Conservation (phyloP, 2,329 filamentous ascomycete species). For the Aureobasidium sp. region DNA sequence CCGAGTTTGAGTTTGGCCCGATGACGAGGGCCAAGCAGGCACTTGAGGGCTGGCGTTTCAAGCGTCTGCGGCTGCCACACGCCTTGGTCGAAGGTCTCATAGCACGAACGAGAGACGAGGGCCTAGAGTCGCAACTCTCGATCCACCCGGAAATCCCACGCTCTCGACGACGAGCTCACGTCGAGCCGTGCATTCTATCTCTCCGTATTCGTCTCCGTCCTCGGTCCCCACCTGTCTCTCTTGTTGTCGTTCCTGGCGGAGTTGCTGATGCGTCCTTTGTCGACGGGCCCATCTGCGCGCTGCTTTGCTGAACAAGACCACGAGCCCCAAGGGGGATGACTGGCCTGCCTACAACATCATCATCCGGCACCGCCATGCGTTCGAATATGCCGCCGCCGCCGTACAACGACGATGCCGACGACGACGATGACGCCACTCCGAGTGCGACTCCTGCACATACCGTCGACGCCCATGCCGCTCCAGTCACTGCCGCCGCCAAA, state of each 20-base stretch:
- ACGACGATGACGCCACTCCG: slow-evolving; percentile 8
- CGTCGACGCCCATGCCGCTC: not conserved
- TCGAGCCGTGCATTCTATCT: not conserved
- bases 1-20: not conserved
- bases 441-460: not conserved
- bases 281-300: not conserved
- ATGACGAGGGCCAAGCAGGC: not conserved
- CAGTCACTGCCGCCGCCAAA: slow-evolving; percentile 1
- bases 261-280: slow-evolving; percentile 6
- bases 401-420: not conserved
- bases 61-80: not conserved
- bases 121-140: not conserved
- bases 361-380: not conserved
- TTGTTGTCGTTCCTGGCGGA: not conserved
- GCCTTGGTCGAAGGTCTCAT: not conserved
- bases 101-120: not conserved
- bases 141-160: not conserved
- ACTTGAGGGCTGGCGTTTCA: not conserved
- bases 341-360: not conserved
- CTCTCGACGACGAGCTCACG: slow-evolving; percentile 3
- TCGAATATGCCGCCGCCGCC: slow-evolving; percentile 7
- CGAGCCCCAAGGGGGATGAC: slow-evolving; percentile 2
- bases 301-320: slow-evolving; percentile 10
- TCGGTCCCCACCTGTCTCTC: not conserved
- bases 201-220: too few relatives aligned